Conservation (phyloP, 768 basidiomycete genomes). For the Pleurotus platypus region DNA sequence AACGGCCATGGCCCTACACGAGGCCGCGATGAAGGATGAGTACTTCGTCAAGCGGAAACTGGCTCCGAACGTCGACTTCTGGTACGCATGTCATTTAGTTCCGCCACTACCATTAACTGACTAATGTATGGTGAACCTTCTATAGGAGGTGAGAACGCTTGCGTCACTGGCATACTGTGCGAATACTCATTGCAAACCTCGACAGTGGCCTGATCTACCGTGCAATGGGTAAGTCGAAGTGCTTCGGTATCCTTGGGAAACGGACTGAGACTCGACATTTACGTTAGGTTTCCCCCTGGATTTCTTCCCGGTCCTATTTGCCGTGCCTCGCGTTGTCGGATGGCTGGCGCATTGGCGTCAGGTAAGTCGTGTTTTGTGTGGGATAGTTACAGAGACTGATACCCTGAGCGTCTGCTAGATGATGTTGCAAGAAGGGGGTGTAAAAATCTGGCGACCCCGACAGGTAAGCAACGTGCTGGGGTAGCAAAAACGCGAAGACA, state of each 20-base stretch:
- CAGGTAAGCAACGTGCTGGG: slow-evolving; percentile 46
- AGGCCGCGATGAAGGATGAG: slow-evolving; percentile 86
- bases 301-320: slow-evolving; percentile 93
- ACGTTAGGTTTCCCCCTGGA: slow-evolving; percentile 81
- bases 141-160: slow-evolving; percentile 50
- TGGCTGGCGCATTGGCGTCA: slow-evolving; percentile 94
- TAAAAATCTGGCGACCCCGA: slow-evolving; percentile 91
- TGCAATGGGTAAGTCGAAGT: slow-evolving; percentile 65
- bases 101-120: too few species aligned
- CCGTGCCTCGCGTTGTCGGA: slow-evolving; percentile 87
- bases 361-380: slow-evolving; percentile 32
- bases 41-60: slow-evolving; percentile 82
- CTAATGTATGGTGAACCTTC: too few species aligned
- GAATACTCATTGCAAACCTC: slow-evolving; percentile 10
- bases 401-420: slow-evolving; percentile 44
- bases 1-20: slow-evolving; percentile 86
- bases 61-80: slow-evolving; percentile 91
- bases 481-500: slow-evolving; percentile 8
- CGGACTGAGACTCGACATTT: slow-evolving; percentile 13
- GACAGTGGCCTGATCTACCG: slow-evolving; percentile 83
- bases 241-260: not conserved
- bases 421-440: slow-evolving; percentile 87
- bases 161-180: not conserved
- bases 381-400: slow-evolving; percentile 5
- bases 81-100: slow-evolving; percentile 39